These are phyloP conservation scores for Aspergillus mulundensis DNA, from an alignment of 495 filamentous ascomycete genomes.

Conservation along the genomic window DNA sequence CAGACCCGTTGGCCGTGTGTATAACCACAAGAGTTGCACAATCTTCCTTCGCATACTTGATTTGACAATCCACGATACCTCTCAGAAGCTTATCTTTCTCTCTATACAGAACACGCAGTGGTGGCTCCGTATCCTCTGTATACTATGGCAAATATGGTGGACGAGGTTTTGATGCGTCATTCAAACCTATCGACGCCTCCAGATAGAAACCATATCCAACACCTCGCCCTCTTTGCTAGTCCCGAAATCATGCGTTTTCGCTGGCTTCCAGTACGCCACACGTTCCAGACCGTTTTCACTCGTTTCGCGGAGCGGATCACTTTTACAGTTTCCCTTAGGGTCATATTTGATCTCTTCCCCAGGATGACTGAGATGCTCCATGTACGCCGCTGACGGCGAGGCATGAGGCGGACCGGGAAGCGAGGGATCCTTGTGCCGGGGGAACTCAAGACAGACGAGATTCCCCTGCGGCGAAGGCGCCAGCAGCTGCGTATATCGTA, in stretches of 20 bases:
- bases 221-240: conserved; percentile 20
- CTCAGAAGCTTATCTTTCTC: too few relatives aligned
- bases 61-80: not conserved
- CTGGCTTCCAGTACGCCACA: conserved; percentile 62
- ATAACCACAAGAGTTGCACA: not conserved
- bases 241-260: conserved; percentile 64
- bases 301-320: conserved; percentile 34
- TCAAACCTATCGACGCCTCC: not conserved
- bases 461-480: conserved; percentile 49
- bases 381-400: conserved; percentile 58
- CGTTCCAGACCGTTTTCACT: conserved; percentile 38
- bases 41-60: not conserved
- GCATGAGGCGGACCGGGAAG: conserved; percentile 68
- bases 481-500: conserved; percentile 61
- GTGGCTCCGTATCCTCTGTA: too few relatives aligned
- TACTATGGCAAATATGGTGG: too few relatives aligned
- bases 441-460: conserved; percentile 79
- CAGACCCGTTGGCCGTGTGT: not conserved
- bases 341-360: conserved; percentile 62
- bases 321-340: conserved; percentile 48
- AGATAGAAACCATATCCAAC: conserved; percentile 1
- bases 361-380: conserved; percentile 61
- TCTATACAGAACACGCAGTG: too few relatives aligned
- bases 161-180: too few relatives aligned
- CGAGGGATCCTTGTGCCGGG: conserved; percentile 60